A percentile compares a stretch with the other conserved stretches of the same genome.
phyloP scores from a whole-genome alignment of 179 eudicot species.

The Silene coronaria region DNA sequence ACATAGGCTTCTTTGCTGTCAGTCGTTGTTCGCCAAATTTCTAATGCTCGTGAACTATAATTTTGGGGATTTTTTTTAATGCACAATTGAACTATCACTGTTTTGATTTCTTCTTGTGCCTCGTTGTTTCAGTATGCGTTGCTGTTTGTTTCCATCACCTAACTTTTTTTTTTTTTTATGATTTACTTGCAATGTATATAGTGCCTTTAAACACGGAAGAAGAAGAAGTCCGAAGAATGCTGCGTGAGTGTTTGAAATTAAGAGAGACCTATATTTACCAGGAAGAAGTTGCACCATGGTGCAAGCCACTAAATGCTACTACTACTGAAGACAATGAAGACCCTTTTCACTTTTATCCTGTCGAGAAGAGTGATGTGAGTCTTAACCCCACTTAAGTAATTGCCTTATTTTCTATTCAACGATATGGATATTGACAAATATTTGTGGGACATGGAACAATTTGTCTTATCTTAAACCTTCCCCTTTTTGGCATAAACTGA shows the following conservation, averaged over 20 bases:
- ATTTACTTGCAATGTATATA: slow-evolving; percentile 23
- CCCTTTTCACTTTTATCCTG: slow-evolving; percentile 51
- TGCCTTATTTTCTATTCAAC: slow-evolving; percentile 8
- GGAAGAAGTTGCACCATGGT: slow-evolving; percentile 65
- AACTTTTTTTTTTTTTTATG: slow-evolving; percentile 14
- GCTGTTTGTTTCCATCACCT: background rate
- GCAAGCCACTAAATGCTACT: slow-evolving; percentile 37
- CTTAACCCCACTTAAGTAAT: background rate
- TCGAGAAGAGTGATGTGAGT: slow-evolving; percentile 57
- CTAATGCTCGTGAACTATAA: too few relatives aligned
- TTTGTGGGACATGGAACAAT: background rate
- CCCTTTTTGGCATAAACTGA: too few relatives aligned
- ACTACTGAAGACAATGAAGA: slow-evolving; percentile 32
- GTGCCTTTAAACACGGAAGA: slow-evolving; percentile 63
- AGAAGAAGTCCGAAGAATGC: slow-evolving; percentile 71
- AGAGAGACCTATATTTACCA: slow-evolving; percentile 59
- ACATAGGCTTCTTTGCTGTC: background rate
- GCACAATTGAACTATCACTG: background rate
- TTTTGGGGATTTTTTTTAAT: too few relatives aligned
- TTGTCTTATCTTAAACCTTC: slow-evolving; percentile 1
- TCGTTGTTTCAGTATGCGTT: background rate
- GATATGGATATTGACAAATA: slow-evolving; percentile 6
- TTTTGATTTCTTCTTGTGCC: background rate
- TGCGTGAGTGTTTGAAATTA: slow-evolving; percentile 69
- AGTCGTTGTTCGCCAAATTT: background rate